Conservation (phyloP, 202 grass and related monocot genomes). For the Schoenoplectus tabernaemontani region DNA sequence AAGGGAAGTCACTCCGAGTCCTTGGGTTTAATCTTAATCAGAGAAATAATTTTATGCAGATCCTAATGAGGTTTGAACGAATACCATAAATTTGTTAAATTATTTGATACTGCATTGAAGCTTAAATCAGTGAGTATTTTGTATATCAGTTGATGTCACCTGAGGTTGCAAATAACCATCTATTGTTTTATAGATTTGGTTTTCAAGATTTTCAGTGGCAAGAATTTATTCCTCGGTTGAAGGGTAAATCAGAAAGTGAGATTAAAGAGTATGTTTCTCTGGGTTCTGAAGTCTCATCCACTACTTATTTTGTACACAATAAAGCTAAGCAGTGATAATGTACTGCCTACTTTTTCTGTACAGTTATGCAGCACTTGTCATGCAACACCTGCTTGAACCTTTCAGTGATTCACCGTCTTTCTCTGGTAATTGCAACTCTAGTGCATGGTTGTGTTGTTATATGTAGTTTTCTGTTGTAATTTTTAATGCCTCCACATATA, state of each 20-base stretch:
- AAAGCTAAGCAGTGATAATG: constrained; percentile 18
- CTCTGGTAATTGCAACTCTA: constrained; percentile 55
- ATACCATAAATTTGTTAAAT: constrained; percentile 2
- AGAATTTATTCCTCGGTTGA: constrained; percentile 87
- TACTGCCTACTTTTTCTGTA: constrained; percentile 20
- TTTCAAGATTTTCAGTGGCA: constrained; percentile 95
- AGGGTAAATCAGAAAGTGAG: constrained; percentile 73
- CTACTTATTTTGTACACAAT: background rate
- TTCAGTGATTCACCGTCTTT: constrained; percentile 47
- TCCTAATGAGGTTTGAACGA: constrained; percentile 69
- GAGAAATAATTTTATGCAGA: constrained; percentile 60
- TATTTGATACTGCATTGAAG: background rate
- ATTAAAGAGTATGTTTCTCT: constrained; percentile 62
- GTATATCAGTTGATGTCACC: constrained; percentile 1
- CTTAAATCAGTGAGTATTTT: background rate
- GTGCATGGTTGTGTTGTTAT: constrained; percentile 17
- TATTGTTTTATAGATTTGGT: constrained; percentile 57
- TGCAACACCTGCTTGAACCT: constrained; percentile 77
- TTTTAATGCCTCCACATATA: constrained; percentile 23
- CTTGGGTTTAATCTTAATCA: constrained; percentile 90
- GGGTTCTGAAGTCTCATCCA: background rate
- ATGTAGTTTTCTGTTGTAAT: constrained; percentile 12
- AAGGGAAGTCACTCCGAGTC: constrained; percentile 67
- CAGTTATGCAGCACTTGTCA: constrained; percentile 86
- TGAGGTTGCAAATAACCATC: background rate